These are phyloP conservation scores for Pleurotus eryngii DNA, from an alignment of 768 basidiomycete species.

Conservation along the genomic window DNA sequence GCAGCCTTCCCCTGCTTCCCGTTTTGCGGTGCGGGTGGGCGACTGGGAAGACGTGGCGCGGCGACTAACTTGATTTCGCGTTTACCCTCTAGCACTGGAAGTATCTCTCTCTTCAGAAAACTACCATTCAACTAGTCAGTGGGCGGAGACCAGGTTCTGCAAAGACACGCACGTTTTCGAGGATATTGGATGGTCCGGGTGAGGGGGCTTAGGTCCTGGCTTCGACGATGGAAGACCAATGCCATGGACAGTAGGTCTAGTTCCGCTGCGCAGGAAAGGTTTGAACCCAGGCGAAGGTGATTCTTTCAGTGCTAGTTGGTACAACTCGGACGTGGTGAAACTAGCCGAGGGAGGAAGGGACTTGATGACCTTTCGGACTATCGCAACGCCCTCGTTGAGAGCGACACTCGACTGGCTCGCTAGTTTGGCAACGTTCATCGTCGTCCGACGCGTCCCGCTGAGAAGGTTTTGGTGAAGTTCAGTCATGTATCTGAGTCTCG, in stretches of 20 bases:
- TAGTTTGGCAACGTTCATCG: background rate
- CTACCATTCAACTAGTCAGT: slow-evolving; percentile 24
- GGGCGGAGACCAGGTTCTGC: background rate
- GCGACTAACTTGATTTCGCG: slow-evolving; percentile 42
- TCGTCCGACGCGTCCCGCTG: no score
- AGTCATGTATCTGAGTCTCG: no score
- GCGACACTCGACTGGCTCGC: background rate
- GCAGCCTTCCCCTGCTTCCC: slow-evolving; percentile 6
- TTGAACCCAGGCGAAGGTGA: slow-evolving; percentile 21
- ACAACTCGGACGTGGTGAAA: slow-evolving; percentile 35
- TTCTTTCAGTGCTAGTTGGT: slow-evolving; percentile 29
- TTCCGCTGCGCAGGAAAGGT: slow-evolving; percentile 1
- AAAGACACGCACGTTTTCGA: slow-evolving; percentile 44
- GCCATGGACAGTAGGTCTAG: no score
- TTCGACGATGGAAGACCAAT: background rate
- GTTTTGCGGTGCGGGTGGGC: slow-evolving; percentile 17
- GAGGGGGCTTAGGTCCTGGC: slow-evolving; percentile 27
- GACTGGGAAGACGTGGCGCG: slow-evolving; percentile 24
- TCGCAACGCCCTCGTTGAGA: slow-evolving; percentile 15
- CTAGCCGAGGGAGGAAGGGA: slow-evolving; percentile 24
- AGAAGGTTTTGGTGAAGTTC: no score
- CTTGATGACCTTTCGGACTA: slow-evolving; percentile 30
- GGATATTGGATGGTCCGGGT: slow-evolving; percentile 45
- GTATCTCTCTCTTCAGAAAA: slow-evolving; percentile 51
- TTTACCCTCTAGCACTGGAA: slow-evolving; percentile 41